Evolutionary conservation across 805 yeast genomes (phyloP).

Genomic region (Groenewaldozyma tartarivorans): DNA sequence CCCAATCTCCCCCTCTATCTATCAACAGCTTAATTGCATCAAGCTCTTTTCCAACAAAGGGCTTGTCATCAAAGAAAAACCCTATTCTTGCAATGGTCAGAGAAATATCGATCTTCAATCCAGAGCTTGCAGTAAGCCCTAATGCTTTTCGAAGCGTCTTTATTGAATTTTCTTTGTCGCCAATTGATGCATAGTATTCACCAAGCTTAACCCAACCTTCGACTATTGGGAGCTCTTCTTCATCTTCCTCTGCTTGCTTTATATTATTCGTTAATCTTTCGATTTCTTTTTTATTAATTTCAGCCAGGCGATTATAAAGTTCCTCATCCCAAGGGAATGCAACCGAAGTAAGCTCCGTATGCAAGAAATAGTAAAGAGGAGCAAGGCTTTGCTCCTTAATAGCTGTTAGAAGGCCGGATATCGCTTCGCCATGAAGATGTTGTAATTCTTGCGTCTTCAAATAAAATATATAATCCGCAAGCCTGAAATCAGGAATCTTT

Average conservation of each 20-base stretch:
- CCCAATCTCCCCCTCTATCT: slow-evolving; percentile 99
- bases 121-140: slow-evolving; percentile 75
- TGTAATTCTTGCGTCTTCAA: slow-evolving; percentile 35
- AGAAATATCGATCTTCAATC: slow-evolving; percentile 79
- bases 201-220: slow-evolving; percentile 73
- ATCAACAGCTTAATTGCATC: slow-evolving; percentile 66
- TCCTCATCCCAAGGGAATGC: slow-evolving; percentile 50
- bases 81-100: slow-evolving; percentile 80
- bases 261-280: slow-evolving; percentile 36
- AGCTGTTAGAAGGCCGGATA: slow-evolving; percentile 39
- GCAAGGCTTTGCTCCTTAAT: slow-evolving; percentile 61
- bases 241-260: slow-evolving; percentile 53
- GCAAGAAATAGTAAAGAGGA: slow-evolving; percentile 70
- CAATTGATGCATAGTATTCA: slow-evolving; percentile 76
- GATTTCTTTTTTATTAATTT: slow-evolving; percentile 48
- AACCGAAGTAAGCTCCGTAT: slow-evolving; percentile 32
- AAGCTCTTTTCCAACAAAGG: slow-evolving; percentile 57
- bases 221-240: slow-evolving; percentile 77
- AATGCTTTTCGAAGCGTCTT: slow-evolving; percentile 60
- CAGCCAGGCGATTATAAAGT: slow-evolving; percentile 41
- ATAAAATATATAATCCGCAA: slow-evolving; percentile 73
- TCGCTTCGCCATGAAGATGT: slow-evolving; percentile 35
- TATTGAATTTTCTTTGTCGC: slow-evolving; percentile 67
- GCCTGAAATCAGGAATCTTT: slow-evolving; percentile 61
- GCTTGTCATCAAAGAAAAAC: slow-evolving; percentile 76